These are phyloP conservation scores for Exophiala lecanii-corni DNA, from an alignment of 2,329 filamentous ascomycete genomes.

Conservation along the genomic window DNA sequence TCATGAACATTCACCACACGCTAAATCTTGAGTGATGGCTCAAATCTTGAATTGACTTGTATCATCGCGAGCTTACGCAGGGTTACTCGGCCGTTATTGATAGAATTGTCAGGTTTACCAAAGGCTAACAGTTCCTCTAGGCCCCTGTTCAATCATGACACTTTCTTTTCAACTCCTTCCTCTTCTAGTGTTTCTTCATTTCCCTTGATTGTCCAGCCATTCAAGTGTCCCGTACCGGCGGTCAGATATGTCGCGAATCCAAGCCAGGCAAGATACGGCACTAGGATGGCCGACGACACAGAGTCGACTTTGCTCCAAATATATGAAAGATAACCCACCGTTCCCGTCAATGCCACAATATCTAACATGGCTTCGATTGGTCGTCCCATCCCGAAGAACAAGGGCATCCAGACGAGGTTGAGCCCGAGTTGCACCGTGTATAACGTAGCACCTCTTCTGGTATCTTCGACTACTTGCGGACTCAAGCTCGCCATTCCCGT, in stretches of 20 bases:
- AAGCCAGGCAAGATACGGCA: constrained; percentile 82
- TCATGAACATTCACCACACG: too few relatives aligned
- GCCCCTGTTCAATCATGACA: constrained; percentile 4
- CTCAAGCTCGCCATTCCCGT: constrained; percentile 57
- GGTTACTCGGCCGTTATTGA: too few relatives aligned
- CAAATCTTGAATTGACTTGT: too few relatives aligned
- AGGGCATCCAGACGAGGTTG: constrained; percentile 85
- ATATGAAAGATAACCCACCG: constrained; percentile 69
- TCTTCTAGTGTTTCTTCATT: constrained; percentile 11
- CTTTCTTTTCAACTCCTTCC: constrained; percentile 8
- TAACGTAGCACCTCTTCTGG: constrained; percentile 67
- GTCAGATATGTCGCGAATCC: constrained; percentile 83
- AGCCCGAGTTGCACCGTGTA: constrained; percentile 82
- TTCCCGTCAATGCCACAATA: constrained; percentile 66
- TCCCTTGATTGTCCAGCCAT: constrained; percentile 57
- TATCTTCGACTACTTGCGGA: constrained; percentile 52
- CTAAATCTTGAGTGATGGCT: too few relatives aligned
- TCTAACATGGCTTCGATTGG: constrained; percentile 72
- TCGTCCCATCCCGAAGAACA: constrained; percentile 77
- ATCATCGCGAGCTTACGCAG: too few relatives aligned
- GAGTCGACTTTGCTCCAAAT: constrained; percentile 71
- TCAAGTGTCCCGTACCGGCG: constrained; percentile 63
- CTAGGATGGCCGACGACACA: constrained; percentile 67
- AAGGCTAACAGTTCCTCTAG: too few relatives aligned
- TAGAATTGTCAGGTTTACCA: too few relatives aligned